Evolutionary conservation across 2,329 filamentous ascomycete genomes (phyloP), one percentile per base, ranked within the genome.

Genomic region (Apiospora sp.): DNA sequence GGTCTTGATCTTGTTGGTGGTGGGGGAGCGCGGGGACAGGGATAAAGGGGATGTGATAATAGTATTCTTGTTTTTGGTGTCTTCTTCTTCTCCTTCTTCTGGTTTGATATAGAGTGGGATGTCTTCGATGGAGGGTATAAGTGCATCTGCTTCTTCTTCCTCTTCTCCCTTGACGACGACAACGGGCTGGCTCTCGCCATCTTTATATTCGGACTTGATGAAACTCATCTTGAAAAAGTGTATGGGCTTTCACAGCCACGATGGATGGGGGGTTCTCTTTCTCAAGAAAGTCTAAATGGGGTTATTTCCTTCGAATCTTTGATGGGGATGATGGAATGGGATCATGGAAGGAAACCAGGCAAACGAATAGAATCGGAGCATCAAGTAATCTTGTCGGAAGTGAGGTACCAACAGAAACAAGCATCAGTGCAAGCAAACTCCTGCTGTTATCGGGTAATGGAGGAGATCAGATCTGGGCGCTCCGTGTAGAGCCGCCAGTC

Each of bases 271-370:
- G 22, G 58, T 41, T n/a, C n/a, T 30, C 27, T 30, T 30, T 30
- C 27, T 14, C 1, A 24, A 61, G 37, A 41, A 41, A 41, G 8
- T 41, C 58, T 64, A 5, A 41, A 64, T 41, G 8, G 22, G 58
- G 58, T 64, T 64, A n/a, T 64, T 64, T 64, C 7, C 19, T 41
- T 41, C 58, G 58, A 64, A 64, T n/a, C 46, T 49, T 7, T n/a
- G 6, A 3, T 7, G 2, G 27, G 27, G 44, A 51, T 0, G 51
- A 58, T 34, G 24, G 49, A 54, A 49, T n/a, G 22, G 12, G 48
- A 49, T 49, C 16, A 22, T 22, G 46, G 16, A 48, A 51, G 22
- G 1, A 30, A 12, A 10, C 37, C 43, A 44, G 43, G 43, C 13
- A 44, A 48, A 48, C 44, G 44, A 48, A 48, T 19, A 48, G 44